These are phyloP conservation scores for Boletus huronensis DNA, from an alignment of 768 basidiomycete genomes.

Conservation along the genomic window DNA sequence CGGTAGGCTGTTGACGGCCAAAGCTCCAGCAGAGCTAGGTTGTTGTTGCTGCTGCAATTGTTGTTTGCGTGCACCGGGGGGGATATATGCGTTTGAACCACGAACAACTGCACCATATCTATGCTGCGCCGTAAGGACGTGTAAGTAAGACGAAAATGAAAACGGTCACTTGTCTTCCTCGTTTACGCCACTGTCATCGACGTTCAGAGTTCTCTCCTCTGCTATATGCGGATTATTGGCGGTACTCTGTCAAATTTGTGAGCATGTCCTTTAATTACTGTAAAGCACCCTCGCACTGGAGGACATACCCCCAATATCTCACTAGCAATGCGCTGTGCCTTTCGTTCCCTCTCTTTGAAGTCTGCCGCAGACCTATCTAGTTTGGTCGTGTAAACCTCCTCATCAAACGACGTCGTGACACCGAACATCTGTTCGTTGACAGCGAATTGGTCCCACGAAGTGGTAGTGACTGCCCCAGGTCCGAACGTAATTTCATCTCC, in stretches of 20 bases:
- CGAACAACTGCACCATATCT: slow-evolving; percentile 95
- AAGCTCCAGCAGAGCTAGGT: slow-evolving; percentile 23
- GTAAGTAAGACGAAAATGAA: slow-evolving; percentile 8
- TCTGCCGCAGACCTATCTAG: slow-evolving; percentile 81
- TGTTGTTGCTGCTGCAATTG: slow-evolving; percentile 29
- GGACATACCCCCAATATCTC: slow-evolving; percentile 82
- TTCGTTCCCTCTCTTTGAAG: slow-evolving; percentile 83
- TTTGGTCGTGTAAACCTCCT: slow-evolving; percentile 92
- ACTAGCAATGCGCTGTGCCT: slow-evolving; percentile 83
- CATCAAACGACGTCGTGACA: slow-evolving; percentile 86
- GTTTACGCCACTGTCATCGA: slow-evolving; percentile 73
- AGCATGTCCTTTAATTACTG: slow-evolving; percentile 9
- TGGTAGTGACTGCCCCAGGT: slow-evolving; percentile 39
- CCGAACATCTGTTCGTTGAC: slow-evolving; percentile 93
- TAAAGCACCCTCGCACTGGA: not conserved
- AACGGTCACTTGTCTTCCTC: slow-evolving; percentile 91
- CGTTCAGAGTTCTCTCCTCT: slow-evolving; percentile 71
- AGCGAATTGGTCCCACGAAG: slow-evolving; percentile 88
- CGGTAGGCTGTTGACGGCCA: slow-evolving; percentile 26
- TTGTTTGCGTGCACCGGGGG: slow-evolving; percentile 80
- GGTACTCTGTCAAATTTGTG: slow-evolving; percentile 41
- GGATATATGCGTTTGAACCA: slow-evolving; percentile 85
- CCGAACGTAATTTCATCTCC: slow-evolving; percentile 75
- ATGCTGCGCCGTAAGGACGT: slow-evolving; percentile 21
- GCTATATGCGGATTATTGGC: slow-evolving; percentile 81